Evolutionary conservation across 2,329 filamentous ascomycete species (phyloP).

Genomic region (Colletotrichum sp.): DNA sequence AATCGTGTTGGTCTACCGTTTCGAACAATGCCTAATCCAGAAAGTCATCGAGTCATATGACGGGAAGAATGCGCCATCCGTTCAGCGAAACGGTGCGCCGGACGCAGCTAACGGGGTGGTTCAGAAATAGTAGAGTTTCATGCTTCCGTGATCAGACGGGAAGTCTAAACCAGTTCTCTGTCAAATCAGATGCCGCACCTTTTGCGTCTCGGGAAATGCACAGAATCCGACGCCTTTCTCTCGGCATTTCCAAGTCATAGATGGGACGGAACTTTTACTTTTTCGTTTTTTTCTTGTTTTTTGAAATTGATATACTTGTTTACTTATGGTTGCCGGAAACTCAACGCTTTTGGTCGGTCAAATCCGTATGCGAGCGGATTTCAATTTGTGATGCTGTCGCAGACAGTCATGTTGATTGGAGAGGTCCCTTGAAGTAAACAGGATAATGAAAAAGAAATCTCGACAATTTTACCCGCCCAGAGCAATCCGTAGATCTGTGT

Average conservation of each 20-base stretch:
- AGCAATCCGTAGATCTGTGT: neutral
- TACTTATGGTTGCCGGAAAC: neutral
- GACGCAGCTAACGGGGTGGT: neutral
- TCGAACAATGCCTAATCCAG: neutral
- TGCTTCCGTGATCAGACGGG: neutral
- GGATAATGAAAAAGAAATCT: neutral
- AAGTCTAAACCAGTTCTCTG: neutral
- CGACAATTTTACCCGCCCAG: neutral
- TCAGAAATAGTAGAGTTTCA: neutral
- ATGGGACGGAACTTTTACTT: neutral
- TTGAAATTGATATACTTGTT: neutral
- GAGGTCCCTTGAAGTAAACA: neutral
- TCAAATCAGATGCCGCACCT: neutral
- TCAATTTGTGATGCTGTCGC: neutral
- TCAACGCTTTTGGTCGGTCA: neutral
- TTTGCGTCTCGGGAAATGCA: neutral
- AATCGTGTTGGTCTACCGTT: neutral
- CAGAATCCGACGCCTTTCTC: neutral
- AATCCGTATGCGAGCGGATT: neutral
- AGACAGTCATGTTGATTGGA: neutral
- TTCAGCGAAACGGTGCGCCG: neutral
- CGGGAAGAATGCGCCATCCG: neutral
- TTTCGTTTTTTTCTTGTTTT: neutral
- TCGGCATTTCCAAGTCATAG: neutral
- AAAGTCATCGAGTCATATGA: neutral